Evolutionary conservation across 2,329 filamentous ascomycete genomes (phyloP).

Genomic region (Talaromyces sp.): DNA sequence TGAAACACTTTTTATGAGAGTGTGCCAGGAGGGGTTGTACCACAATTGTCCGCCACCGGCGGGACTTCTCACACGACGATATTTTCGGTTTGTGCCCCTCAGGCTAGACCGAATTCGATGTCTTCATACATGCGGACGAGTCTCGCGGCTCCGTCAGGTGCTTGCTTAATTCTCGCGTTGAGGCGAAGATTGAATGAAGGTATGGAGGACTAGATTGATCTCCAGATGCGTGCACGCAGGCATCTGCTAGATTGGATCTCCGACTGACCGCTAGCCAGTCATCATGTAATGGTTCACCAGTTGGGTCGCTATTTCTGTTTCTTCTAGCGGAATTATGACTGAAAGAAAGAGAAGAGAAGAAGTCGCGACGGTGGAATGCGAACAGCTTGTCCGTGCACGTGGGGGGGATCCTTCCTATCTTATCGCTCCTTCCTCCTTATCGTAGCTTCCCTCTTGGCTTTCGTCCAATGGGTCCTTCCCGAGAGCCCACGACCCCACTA

Average conservation of each 20-base stretch:
- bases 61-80: not conserved
- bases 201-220: not conserved
- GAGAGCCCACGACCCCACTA: not conserved
- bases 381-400: slow-evolving; percentile 19
- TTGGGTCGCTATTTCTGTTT: not conserved
- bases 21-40: not conserved
- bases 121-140: not conserved
- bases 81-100: not conserved
- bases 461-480: slow-evolving; percentile 10
- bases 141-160: slow-evolving; percentile 6
- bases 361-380: slow-evolving; percentile 9
- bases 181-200: not conserved
- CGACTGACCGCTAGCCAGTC: not conserved
- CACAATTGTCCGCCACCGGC: not conserved
- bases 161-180: not conserved
- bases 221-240: slow-evolving; percentile 13
- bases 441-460: slow-evolving; percentile 6
- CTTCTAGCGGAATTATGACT: not conserved
- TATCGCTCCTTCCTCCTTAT: slow-evolving; percentile 17
- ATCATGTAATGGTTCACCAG: not conserved
- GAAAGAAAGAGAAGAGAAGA: not conserved
- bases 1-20: not conserved
- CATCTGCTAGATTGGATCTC: slow-evolving; percentile 13
- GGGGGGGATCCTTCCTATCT: slow-evolving; percentile 7
- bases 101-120: not conserved